A percentile compares a stretch with the other conserved stretches of the same genome.
phyloP scores from a whole-genome alignment of 108 stramenopile species.

The Thalassiosira profunda region DNA sequence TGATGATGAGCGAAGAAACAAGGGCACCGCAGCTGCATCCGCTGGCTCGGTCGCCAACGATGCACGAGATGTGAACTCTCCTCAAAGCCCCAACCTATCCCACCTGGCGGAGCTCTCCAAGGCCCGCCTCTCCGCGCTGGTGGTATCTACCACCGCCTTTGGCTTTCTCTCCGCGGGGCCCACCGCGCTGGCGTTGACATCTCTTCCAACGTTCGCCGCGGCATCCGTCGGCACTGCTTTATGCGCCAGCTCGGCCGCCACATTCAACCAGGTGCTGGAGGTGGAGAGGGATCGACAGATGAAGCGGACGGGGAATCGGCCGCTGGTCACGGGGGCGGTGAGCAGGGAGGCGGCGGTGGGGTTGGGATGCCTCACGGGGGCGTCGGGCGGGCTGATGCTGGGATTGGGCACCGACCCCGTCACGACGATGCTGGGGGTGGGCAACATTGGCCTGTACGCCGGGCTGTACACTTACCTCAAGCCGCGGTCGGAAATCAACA shows the following conservation, averaged over 20 bases:
- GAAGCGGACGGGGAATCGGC: constrained; percentile 94
- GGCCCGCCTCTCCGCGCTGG: constrained; percentile 85
- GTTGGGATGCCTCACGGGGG: constrained; percentile 79
- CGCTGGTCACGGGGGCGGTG: constrained; percentile 85
- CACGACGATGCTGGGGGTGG: constrained; percentile 89
- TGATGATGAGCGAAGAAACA: neutral
- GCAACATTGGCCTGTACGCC: constrained; percentile 95
- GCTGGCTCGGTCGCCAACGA: neutral
- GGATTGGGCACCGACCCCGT: constrained; percentile 90
- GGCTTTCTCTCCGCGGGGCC: constrained; percentile 95
- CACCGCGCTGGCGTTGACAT: constrained; percentile 50
- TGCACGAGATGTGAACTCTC: neutral
- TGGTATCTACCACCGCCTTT: constrained; percentile 91
- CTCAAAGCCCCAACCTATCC: neutral
- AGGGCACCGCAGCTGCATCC: neutral
- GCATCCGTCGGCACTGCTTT: constrained; percentile 93
- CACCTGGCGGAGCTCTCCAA: constrained; percentile 74
- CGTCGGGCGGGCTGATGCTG: constrained; percentile 77
- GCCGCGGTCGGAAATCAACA: constrained; percentile 94
- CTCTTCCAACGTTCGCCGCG: constrained; percentile 53
- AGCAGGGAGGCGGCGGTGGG: constrained; percentile 58
- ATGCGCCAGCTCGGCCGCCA: constrained; percentile 92
- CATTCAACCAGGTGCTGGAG: constrained; percentile 96
- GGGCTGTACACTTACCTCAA: constrained; percentile 98
- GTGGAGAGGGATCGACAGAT: constrained; percentile 79